A percentile compares a stretch with the other conserved stretches of the same genome.
Evolutionary conservation across 2,329 filamentous ascomycete genomes (phyloP).

Genomic region (Cladophialophora bantiana): DNA sequence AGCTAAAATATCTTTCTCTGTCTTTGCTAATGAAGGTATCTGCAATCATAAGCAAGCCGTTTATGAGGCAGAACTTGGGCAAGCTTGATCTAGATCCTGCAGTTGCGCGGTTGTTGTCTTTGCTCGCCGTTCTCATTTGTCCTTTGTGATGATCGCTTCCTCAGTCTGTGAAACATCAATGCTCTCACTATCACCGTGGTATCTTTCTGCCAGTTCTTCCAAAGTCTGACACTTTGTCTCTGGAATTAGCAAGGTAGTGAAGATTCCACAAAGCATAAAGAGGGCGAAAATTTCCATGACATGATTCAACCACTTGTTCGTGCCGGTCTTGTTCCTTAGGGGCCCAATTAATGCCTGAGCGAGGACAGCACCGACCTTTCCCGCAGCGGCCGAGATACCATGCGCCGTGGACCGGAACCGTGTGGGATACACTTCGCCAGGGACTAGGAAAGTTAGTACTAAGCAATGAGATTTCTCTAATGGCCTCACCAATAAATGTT

Average conservation of each 20-base stretch:
- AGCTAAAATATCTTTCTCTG: too few species aligned
- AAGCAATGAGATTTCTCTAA: too few species aligned
- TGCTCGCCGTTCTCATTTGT: too few species aligned
- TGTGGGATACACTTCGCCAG: slow-evolving; percentile 70
- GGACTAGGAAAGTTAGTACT: slow-evolving; percentile 47
- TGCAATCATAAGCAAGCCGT: too few species aligned
- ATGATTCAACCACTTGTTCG: slow-evolving; percentile 69
- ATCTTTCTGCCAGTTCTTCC: slow-evolving; percentile 64
- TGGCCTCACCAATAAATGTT: slow-evolving; percentile 59
- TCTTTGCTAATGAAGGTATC: too few species aligned
- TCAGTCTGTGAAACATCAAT: too few species aligned
- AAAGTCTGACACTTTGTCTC: slow-evolving; percentile 78
- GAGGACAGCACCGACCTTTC: slow-evolving; percentile 72
- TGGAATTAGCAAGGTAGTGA: slow-evolving; percentile 75
- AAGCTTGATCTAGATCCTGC: too few species aligned
- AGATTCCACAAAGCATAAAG: slow-evolving; percentile 76
- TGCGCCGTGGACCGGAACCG: slow-evolving; percentile 69
- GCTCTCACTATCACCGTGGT: too few species aligned
- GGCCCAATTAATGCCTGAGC: slow-evolving; percentile 71
- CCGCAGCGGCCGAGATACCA: slow-evolving; percentile 70
- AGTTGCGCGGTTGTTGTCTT: too few species aligned
- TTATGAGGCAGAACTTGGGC: too few species aligned
- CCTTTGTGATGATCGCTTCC: too few species aligned
- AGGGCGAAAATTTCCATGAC: slow-evolving; percentile 61
- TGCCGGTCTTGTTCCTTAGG: slow-evolving; percentile 64